phyloP scores from a whole-genome alignment of 176 grass and related monocot genomes.

The Eragrostis curvula region DNA sequence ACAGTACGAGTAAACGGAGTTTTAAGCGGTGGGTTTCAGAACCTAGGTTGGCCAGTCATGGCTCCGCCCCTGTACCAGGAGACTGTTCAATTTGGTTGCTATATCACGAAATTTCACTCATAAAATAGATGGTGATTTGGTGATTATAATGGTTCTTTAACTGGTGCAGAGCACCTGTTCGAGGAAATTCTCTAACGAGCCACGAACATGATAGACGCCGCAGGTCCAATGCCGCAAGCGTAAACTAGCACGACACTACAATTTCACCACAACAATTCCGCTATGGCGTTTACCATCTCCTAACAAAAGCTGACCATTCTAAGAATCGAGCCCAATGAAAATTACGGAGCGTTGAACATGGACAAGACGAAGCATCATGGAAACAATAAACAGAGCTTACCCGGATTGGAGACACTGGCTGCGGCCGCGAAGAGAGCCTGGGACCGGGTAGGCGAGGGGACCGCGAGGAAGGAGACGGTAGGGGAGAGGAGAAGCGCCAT shows the following conservation, averaged over 20 bases:
- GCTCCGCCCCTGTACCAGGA: too few species aligned
- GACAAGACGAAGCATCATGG: not conserved
- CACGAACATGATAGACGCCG: not conserved
- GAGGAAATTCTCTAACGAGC: constrained; percentile 47
- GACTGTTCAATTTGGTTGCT: too few species aligned
- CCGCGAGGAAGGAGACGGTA: constrained; percentile 56
- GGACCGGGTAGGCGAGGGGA: constrained; percentile 12
- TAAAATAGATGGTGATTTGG: too few species aligned
- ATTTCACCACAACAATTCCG: not conserved
- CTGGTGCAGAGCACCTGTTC: constrained; percentile 9
- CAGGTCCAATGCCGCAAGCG: not conserved
- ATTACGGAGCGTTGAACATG: not conserved
- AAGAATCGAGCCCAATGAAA: constrained; percentile 5
- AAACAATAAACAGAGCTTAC: constrained; percentile 22
- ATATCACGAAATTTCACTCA: too few species aligned
- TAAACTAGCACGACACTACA: not conserved
- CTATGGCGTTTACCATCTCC: not conserved
- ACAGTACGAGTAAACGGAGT: too few species aligned
- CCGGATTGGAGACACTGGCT: not conserved
- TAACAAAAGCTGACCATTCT: not conserved
- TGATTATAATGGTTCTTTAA: too few species aligned
- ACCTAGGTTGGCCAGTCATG: too few species aligned
- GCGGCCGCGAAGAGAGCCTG: constrained; percentile 12
- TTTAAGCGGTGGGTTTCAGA: too few species aligned
- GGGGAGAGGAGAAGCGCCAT: constrained; percentile 77